Conservation (phyloP, 768 basidiomycete species). For the Suillus lakei region DNA sequence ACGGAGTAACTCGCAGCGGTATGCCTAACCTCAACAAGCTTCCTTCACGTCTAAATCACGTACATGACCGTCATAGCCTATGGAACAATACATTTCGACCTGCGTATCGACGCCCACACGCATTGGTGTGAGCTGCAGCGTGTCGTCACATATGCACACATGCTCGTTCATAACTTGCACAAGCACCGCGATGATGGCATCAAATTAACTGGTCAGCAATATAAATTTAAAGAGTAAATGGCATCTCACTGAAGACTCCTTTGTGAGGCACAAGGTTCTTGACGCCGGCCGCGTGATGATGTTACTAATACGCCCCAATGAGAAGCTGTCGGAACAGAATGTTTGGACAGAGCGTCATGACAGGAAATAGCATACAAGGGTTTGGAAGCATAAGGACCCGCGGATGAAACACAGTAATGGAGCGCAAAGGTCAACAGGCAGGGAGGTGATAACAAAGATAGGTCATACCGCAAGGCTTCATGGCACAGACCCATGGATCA, state of each 20-base stretch:
- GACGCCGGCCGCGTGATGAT: conserved; percentile 45
- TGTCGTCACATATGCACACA: conserved; percentile 49
- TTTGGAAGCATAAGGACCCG: background rate
- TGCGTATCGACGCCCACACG: conserved; percentile 46
- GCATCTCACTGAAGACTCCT: conserved; percentile 54
- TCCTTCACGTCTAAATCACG: background rate
- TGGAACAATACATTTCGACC: conserved; percentile 9
- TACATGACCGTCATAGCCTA: background rate
- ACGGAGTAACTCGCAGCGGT: background rate
- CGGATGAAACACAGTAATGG: background rate
- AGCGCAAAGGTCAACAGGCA: background rate
- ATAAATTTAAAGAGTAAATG: conserved; percentile 29
- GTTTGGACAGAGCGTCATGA: background rate
- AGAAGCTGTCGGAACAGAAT: conserved; percentile 35
- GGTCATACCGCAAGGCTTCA: background rate
- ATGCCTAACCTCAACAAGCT: background rate
- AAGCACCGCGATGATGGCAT: background rate
- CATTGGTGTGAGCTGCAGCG: conserved; percentile 39
- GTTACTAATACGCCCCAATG: conserved; percentile 51
- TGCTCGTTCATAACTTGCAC: conserved; percentile 51
- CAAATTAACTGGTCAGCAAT: background rate
- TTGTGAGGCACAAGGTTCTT: conserved; percentile 47
- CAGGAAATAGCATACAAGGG: background rate
- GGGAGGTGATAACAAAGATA: conserved; percentile 5
- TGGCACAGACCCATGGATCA: background rate